A percentile compares a stretch with the other conserved stretches of the same genome.
These are phyloP conservation scores for Apiospora phragmitis DNA, from an alignment of 2,329 filamentous ascomycete genomes.

Conservation along the genomic window DNA sequence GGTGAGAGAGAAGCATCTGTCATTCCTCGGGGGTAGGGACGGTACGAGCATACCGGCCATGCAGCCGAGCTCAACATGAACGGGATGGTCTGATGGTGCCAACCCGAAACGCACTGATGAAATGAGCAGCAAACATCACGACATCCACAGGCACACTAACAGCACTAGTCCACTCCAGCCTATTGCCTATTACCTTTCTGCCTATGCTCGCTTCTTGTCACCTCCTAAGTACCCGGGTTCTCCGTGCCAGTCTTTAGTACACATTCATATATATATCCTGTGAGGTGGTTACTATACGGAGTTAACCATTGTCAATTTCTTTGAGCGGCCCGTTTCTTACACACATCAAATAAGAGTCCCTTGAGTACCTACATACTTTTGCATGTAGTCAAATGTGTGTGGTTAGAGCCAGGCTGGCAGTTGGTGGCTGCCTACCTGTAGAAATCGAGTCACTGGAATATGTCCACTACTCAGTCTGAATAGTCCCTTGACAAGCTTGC, in stretches of 20 bases:
- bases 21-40: background rate
- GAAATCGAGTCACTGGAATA: background rate
- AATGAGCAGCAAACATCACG: slow-evolving; percentile 1
- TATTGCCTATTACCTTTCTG: background rate
- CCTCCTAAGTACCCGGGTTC: background rate
- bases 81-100: background rate
- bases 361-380: background rate
- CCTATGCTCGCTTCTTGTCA: background rate
- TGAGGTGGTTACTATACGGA: background rate
- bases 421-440: background rate
- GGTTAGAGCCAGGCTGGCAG: background rate
- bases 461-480: background rate
- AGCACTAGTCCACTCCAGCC: background rate
- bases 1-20: too few relatives aligned
- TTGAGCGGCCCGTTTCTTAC: background rate
- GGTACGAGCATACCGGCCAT: background rate
- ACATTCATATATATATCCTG: background rate
- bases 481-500: background rate
- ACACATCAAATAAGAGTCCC: too few relatives aligned
- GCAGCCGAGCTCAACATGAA: background rate
- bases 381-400: background rate
- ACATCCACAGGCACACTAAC: background rate
- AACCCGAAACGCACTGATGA: slow-evolving; percentile 4
- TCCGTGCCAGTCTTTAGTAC: background rate
- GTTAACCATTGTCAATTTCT: background rate